Evolutionary conservation across 352 stramenopile species (phyloP), one percentile per base, ranked within the genome.

Genomic region (Lagenidium sp.): DNA sequence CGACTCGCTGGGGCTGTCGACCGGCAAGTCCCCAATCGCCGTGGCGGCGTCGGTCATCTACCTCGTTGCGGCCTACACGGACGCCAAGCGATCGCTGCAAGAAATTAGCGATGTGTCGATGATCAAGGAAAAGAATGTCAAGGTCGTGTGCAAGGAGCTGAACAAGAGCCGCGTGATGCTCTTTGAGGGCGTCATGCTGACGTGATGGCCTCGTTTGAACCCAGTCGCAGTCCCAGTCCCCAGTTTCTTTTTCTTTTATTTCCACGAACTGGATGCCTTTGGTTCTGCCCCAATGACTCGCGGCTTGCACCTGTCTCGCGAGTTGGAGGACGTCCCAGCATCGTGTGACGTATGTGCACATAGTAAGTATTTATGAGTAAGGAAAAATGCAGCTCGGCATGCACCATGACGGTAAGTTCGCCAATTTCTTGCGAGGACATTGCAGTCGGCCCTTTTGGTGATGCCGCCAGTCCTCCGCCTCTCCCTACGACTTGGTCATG

Each of bases 111-210:
- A 85, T 32, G 75, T 86, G 26, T 83, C 78, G 32, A 85, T 83
- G 63, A 85, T 90, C 39, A 70, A 60, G 47, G 74, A 80, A 40
- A 90, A 87, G 58, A 85, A 78, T 55, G 75, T 90, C 61, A 90
- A 90, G 54, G 57, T 71, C 36, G 78, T 90, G 38, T 87, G 74
- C 72, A 90, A 90, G 68, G 74, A 87, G 50, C 59, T 90, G 15
- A 86, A 87, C 64, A 85, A 90, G 68, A 90, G 75, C 36, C 76
- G 76, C 30, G 52, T 86, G 20, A 60, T 80, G 46, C 58, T 89
- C 4, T 89, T 89, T 51, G 77, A 84, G 59, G 76, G 76, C 40
- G 68, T 88, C 38, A 41, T 82, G 44, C 68, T 74, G 47, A 73
- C 60, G 29, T 81, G 72, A 60, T 63, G 30, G 37, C 47, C 6